Percentiles rank a stretch among this genome's conserved stretches.
These are phyloP conservation scores for Boletus rufocinnamomeus DNA, from an alignment of 768 basidiomycete genomes.

Conservation along the genomic window DNA sequence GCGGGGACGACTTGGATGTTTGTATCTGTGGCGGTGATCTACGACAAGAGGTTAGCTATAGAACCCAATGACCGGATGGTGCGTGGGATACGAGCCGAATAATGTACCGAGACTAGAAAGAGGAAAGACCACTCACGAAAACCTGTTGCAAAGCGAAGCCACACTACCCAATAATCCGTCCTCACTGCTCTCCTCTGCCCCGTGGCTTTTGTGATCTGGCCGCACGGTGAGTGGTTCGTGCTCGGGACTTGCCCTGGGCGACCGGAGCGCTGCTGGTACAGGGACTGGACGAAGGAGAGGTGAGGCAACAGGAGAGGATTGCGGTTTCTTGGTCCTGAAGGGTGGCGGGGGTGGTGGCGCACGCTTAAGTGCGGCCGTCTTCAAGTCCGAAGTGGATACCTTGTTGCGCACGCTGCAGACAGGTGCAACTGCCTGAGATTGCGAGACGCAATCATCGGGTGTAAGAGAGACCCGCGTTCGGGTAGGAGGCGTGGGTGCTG, in stretches of 20 bases:
- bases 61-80: not conserved
- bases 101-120: not conserved
- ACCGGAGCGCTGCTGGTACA: constrained; percentile 33
- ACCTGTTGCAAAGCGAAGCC: constrained; percentile 45
- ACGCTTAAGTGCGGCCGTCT: constrained; percentile 41
- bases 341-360: constrained; percentile 64
- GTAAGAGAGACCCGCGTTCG: constrained; percentile 40
- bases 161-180: constrained; percentile 32
- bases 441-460: constrained; percentile 21
- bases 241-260: constrained; percentile 27
- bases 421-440: constrained; percentile 23
- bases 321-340: constrained; percentile 33
- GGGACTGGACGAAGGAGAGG: constrained; percentile 57
- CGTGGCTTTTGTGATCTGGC: constrained; percentile 1
- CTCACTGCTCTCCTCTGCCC: constrained; percentile 15
- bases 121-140: constrained; percentile 45
- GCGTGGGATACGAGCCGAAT: not conserved
- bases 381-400: constrained; percentile 58
- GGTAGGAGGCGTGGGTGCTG: constrained; percentile 40
- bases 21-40: constrained; percentile 16
- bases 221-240: constrained; percentile 1
- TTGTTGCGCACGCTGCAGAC: constrained; percentile 44
- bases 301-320: constrained; percentile 45
- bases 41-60: not conserved
- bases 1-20: constrained; percentile 11